Base-by-base conservation (phyloP, 1,284 basidiomycete species). In the Coniferiporia sulphurascens region DNA sequence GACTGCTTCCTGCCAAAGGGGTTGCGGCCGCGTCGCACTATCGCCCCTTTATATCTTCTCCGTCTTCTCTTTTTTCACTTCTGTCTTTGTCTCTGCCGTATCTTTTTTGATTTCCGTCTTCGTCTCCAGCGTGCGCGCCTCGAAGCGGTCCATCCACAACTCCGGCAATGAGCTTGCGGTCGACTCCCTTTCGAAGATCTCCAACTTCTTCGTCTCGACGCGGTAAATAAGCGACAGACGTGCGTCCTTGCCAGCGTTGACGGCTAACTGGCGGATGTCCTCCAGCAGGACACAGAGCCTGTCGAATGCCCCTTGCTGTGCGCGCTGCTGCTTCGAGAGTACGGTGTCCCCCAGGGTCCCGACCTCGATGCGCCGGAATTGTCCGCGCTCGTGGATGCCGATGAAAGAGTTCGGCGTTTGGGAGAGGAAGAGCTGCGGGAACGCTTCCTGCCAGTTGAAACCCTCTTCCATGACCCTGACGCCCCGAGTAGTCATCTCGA, bases 401-500 rank as follows among this genome's bases (percentile, higher is more conserved):
- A 76, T 55, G 52, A 73, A 72, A 32, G 76, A 63, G 59, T 66
- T 67, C 3, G 68, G 64, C 2, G 74, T 78, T 60, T 78, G 75
- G 5, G 76, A 75, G 17, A 79, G 64, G 59, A 68, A 76, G 21
- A 78, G 52, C 63, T 79, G 76, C 1, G 74, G 70, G 64, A 75
- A 77, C 4, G 68, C 63, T 2, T 75, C 70, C n/a, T 48, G 63
- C 78, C 78, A 78, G 45, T 75, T 67, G 15, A 68, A 61, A 8
- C 68, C 53, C 2, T 58, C 27, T 27, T 27, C 10, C 44, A 48
- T 53, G 64, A 17, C 41, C 52, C 35, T 3, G 9, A 34, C 45
- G 1, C 73, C 68, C 36, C 75, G 69, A 27, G 78, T 78, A 46
- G 72, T 71, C 52, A 80, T 62, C 54, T 80, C 78, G 56, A 78